These are phyloP conservation scores for Vicia villosa DNA, from an alignment of 306 rosid species.

Conservation along the genomic window DNA sequence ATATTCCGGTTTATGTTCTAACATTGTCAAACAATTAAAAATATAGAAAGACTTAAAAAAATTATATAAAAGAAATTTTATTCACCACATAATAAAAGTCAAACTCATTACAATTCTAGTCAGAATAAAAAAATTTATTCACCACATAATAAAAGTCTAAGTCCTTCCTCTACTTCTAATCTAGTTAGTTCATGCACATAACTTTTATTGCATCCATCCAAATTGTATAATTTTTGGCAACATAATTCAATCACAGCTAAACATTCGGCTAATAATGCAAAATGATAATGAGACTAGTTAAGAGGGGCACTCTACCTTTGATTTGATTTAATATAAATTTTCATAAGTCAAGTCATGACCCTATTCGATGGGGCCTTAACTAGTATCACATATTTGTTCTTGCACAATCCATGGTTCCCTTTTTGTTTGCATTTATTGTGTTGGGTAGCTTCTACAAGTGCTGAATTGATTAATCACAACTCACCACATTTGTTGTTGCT, in stretches of 20 bases:
- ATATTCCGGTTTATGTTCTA: too few relatives aligned
- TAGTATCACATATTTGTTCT: not conserved
- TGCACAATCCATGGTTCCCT: not conserved
- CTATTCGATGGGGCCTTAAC: not conserved
- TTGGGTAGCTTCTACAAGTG: conserved; percentile 16
- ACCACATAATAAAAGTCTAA: too few relatives aligned
- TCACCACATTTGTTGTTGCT: not conserved
- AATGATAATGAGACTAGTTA: not conserved
- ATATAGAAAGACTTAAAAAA: too few relatives aligned
- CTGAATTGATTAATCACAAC: conserved; percentile 15
- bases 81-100: too few relatives aligned
- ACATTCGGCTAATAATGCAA: conserved; percentile 37
- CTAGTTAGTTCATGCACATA: too few relatives aligned
- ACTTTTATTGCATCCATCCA: too few relatives aligned
- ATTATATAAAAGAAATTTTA: too few relatives aligned
- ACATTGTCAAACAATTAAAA: too few relatives aligned
- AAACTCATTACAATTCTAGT: too few relatives aligned
- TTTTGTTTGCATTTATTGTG: conserved; percentile 16
- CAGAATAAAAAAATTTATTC: too few relatives aligned
- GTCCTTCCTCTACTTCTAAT: too few relatives aligned
- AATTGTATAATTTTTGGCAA: not conserved
- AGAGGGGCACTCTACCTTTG: not conserved
- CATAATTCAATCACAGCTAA: conserved; percentile 2
- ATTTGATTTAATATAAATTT: not conserved
- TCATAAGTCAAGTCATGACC: conserved; percentile 17